Evolutionary conservation across 805 yeast genomes (phyloP).

Genomic region (Wickerhamiella hasegawae): DNA sequence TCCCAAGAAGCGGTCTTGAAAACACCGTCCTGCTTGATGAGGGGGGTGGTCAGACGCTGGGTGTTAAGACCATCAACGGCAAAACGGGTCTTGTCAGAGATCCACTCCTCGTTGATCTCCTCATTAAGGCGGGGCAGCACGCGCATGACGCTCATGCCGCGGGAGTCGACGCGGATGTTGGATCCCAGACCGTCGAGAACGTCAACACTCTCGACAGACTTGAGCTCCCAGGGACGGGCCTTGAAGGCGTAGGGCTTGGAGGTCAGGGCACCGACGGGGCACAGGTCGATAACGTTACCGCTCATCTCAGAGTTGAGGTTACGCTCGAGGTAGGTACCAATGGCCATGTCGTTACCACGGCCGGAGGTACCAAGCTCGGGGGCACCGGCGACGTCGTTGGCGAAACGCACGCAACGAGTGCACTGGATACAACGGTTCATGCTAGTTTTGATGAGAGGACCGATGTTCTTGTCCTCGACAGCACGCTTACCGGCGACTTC

Average conservation of each 20-base stretch:
- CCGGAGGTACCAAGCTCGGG: conserved; percentile 82
- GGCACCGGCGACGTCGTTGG: conserved; percentile 86
- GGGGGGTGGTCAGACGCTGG: conserved; percentile 71
- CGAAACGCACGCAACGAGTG: conserved; percentile 77
- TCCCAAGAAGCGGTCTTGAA: conserved; percentile 77
- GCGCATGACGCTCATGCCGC: conserved; percentile 79
- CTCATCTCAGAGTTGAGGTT: conserved; percentile 72
- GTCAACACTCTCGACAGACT: conserved; percentile 74
- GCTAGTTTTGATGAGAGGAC: conserved; percentile 76
- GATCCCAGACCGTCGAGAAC: conserved; percentile 75
- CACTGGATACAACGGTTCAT: conserved; percentile 91
- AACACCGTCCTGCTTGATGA: conserved; percentile 50
- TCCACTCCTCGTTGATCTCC: conserved; percentile 83
- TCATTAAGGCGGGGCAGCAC: conserved; percentile 75
- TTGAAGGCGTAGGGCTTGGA: conserved; percentile 84
- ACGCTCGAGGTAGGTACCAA: conserved; percentile 76
- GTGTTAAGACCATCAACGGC: conserved; percentile 76
- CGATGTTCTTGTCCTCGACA: conserved; percentile 78
- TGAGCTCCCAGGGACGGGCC: conserved; percentile 88
- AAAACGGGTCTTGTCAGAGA: conserved; percentile 72
- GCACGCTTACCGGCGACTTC: conserved; percentile 80
- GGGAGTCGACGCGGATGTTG: conserved; percentile 66
- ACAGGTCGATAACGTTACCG: conserved; percentile 73
- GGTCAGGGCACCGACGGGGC: conserved; percentile 87
- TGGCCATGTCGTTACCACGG: conserved; percentile 84